Base-by-base conservation (phyloP, 2,329 filamentous ascomycete species). In the Botrytis paeoniae region DNA sequence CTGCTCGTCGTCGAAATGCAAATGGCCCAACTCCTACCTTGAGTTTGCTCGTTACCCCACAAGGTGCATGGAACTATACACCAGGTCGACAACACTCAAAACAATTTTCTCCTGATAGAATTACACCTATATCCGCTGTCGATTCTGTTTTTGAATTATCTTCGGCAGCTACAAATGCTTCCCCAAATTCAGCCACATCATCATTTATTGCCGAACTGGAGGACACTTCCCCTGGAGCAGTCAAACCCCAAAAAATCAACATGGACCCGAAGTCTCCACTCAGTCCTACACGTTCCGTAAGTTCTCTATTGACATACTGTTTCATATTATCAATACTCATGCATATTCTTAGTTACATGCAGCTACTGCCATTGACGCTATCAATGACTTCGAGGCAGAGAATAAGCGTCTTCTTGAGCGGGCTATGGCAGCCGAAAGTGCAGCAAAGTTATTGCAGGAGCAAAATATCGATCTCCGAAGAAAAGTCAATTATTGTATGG, bases 101-200 rank as follows among this genome's bases (percentile, higher is more conserved):
- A 45, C 73, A 79, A 25, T 60, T 72, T 39, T 78, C 76, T 4
- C 63, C 72, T 2, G 78, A 77, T 22, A 70, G 60, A 20, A 32
- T 41, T 22, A 76, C 75, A 10, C 77, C 78, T 16, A 32, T 70
- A 16, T 79, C 78, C 18, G 73, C 76, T 25, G 75, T 78, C 3
- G 77, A 78, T n/a, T 75, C 78, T 3, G 69, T 79, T 16, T 79
- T 79, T 54, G 77, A 79, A 43, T 66, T 76, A 41, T 71, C 76
- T 25, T 74, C 74, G 4, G 70, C 62, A 59, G n/a, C 29, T 5
- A 57, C 71, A 4, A 66, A 69, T 22, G 68, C 66, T 18, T 78
- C 76, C 18, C 74, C 75, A 16, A 73, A 73, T 60, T 77, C 76
- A 1, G 75, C 75, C 9, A 65, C 68, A 45, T 75, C 76, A 22